Percentiles rank a stretch among this genome's conserved stretches.
Evolutionary conservation across 108 stramenopile genomes (phyloP).

Genomic region (Cylindrotheca closterium): DNA sequence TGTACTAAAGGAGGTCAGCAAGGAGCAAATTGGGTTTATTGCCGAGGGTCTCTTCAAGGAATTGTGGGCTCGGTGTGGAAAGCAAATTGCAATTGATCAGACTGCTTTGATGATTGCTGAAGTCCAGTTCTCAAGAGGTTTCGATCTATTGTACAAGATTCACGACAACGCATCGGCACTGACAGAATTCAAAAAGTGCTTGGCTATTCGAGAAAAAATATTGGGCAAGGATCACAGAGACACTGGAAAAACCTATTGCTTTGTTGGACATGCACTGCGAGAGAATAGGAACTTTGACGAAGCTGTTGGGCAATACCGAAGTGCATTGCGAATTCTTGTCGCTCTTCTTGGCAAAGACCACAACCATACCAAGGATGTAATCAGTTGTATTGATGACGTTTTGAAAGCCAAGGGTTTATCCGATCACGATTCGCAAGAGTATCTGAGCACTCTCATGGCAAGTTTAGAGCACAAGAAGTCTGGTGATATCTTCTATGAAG

Average conservation of each 20-base stretch:
- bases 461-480: conserved; percentile 39
- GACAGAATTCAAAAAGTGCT: conserved; percentile 31
- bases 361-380: conserved; percentile 45
- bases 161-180: conserved; percentile 40
- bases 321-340: conserved; percentile 33
- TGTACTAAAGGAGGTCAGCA: conserved; percentile 36
- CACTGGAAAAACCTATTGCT: conserved; percentile 46
- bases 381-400: conserved; percentile 41
- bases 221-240: conserved; percentile 41
- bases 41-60: conserved; percentile 44
- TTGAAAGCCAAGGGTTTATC: conserved; percentile 36
- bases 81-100: conserved; percentile 38
- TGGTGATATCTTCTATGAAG: conserved; percentile 32
- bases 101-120: conserved; percentile 34
- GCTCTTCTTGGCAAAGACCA: conserved; percentile 39
- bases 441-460: conserved; percentile 25
- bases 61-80: conserved; percentile 40
- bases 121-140: conserved; percentile 37
- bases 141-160: conserved; percentile 35
- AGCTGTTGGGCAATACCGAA: conserved; percentile 36
- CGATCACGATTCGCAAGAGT: conserved; percentile 22
- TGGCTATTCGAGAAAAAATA: conserved; percentile 36
- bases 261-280: conserved; percentile 39
- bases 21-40: conserved; percentile 41
- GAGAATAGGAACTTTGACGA: conserved; percentile 37